phyloP scores from a whole-genome alignment of 2,329 filamentous ascomycete species.

The Pseudogymnoascus sp. region DNA sequence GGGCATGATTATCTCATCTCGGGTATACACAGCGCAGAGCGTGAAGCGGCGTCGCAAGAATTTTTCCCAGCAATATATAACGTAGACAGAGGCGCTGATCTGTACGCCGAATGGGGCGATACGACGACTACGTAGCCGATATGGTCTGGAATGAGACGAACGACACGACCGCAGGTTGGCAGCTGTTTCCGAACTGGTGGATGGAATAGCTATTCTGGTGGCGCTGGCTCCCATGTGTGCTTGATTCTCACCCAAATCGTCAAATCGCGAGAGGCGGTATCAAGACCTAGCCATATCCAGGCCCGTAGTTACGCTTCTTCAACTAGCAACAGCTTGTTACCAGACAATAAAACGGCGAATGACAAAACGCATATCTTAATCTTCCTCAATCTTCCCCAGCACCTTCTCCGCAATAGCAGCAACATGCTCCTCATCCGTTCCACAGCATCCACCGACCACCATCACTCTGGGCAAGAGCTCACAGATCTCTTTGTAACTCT shows the following conservation, averaged over 20 bases:
- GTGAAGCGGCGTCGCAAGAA: neutral
- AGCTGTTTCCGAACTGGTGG: neutral
- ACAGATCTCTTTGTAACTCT: neutral
- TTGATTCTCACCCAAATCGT: neutral
- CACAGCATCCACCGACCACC: conserved; percentile 17
- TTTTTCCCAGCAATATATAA: neutral
- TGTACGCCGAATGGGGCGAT: neutral
- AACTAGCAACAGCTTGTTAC: conserved; percentile 7
- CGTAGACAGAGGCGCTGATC: neutral
- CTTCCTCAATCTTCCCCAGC: neutral
- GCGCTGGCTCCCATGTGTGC: neutral
- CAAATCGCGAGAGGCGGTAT: neutral
- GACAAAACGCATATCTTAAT: neutral
- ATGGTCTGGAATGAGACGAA: neutral
- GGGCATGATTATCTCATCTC: neutral
- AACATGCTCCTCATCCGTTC: conserved; percentile 18
- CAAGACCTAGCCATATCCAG: neutral
- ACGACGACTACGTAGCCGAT: neutral
- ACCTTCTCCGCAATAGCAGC: conserved; percentile 12
- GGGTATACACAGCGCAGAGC: neutral
- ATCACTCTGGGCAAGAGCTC: conserved; percentile 13
- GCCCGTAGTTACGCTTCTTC: conserved; percentile 1
- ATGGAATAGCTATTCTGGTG: conserved; percentile 1
- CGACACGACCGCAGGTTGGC: neutral
- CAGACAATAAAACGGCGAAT: neutral